phyloP scores from a whole-genome alignment of 2,329 filamentous ascomycete species.

The Aspergillus sp. region DNA sequence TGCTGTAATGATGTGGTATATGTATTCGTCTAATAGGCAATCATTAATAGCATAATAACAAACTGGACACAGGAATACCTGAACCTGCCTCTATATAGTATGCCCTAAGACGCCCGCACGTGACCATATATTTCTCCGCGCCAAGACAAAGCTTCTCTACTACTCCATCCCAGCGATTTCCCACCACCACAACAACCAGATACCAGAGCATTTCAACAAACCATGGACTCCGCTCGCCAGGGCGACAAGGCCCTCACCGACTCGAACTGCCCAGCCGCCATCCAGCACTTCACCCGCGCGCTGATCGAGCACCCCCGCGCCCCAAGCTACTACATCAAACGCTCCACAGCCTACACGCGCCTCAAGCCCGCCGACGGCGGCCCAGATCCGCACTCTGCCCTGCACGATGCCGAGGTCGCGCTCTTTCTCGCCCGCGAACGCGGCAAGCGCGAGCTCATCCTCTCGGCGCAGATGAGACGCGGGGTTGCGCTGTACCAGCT shows the following conservation, averaged over 20 bases:
- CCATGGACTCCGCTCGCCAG: slow-evolving; percentile 45
- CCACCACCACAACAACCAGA: neutral
- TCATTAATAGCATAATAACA: too few species aligned
- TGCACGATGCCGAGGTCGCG: slow-evolving; percentile 60
- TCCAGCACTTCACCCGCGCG: slow-evolving; percentile 59
- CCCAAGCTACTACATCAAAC: slow-evolving; percentile 70
- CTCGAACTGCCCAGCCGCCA: slow-evolving; percentile 57
- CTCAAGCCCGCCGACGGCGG: slow-evolving; percentile 42
- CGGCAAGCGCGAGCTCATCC: slow-evolving; percentile 64
- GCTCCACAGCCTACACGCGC: slow-evolving; percentile 68
- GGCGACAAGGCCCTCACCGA: slow-evolving; percentile 54
- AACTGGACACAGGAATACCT: neutral
- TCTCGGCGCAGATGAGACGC: slow-evolving; percentile 72
- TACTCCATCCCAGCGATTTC: too few species aligned
- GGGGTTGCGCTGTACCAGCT: slow-evolving; percentile 64
- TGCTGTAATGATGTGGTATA: slow-evolving; percentile 26
- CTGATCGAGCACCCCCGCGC: slow-evolving; percentile 54
- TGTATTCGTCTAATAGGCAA: neutral
- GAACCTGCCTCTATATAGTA: too few species aligned
- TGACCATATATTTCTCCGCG: too few species aligned
- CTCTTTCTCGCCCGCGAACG: slow-evolving; percentile 55
- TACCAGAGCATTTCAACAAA: neutral
- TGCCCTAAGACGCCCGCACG: too few species aligned
- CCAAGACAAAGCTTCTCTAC: neutral
- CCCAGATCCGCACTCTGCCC: slow-evolving; percentile 40